Conservation (phyloP, 148 eudicot genomes). For the Arctostaphylos glauca region DNA sequence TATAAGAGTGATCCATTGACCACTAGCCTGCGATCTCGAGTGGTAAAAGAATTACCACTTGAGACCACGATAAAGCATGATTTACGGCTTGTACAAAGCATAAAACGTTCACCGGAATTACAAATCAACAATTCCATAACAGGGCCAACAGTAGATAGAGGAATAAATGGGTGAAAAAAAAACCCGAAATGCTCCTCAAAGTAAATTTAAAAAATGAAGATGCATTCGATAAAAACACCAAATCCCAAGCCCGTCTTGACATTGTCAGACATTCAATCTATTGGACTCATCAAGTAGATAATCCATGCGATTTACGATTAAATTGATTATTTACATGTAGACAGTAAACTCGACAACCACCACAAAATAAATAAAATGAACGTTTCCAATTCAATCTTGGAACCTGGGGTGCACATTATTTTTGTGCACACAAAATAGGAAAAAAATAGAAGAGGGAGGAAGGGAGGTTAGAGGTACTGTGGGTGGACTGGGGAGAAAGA, state of each 20-base stretch:
- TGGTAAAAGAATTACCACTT: no score
- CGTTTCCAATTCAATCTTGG: no score
- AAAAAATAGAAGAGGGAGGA: background rate
- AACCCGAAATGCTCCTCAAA: background rate
- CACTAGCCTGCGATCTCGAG: no score
- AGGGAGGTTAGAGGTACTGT: background rate
- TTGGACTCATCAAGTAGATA: background rate
- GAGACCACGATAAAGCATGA: no score
- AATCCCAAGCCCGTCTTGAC: background rate
- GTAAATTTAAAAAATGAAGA: background rate
- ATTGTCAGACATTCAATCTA: background rate
- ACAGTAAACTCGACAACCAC: background rate
- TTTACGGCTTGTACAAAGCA: no score
- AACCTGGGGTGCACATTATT: no score
- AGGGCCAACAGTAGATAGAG: background rate
- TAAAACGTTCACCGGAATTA: no score
- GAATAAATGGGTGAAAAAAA: background rate
- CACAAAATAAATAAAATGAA: background rate
- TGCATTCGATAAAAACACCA: background rate
- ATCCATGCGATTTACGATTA: background rate
- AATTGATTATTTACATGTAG: background rate
- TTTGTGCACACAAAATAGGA: no score
- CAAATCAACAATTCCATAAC: background rate
- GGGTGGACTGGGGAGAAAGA: slow-evolving; percentile 3
- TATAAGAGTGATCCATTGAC: no score